Conservation (phyloP, 148 eudicot genomes). For the Arbutus unedo region DNA sequence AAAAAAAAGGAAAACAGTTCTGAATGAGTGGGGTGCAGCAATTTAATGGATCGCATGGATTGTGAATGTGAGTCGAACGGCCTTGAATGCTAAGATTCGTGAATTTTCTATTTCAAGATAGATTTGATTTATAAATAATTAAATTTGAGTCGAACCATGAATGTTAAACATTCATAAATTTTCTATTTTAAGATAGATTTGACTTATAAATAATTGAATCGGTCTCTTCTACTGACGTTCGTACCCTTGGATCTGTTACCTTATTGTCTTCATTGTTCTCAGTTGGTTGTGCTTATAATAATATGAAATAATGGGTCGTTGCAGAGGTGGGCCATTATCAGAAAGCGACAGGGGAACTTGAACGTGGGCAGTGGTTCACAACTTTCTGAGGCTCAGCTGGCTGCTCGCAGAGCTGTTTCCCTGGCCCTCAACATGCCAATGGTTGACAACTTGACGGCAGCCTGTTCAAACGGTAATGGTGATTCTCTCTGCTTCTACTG, state of each 20-base stretch:
- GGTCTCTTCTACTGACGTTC: conserved; percentile 2
- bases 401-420: conserved; percentile 57
- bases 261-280: not conserved
- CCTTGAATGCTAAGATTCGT: not conserved
- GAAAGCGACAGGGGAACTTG: conserved; percentile 42
- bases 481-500: conserved; percentile 7
- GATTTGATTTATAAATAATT: not conserved
- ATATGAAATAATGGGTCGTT: conserved; percentile 15
- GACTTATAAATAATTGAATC: not conserved
- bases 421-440: conserved; percentile 53
- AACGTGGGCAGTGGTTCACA: conserved; percentile 36
- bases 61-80: not conserved
- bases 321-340: conserved; percentile 80
- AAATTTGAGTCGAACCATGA: not conserved
- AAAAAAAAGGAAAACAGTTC: not conserved
- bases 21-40: not conserved
- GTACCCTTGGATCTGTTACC: not conserved
- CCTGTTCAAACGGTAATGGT: conserved; percentile 26
- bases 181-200: not conserved
- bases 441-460: conserved; percentile 29
- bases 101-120: not conserved
- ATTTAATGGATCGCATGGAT: not conserved
- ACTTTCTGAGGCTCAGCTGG: conserved; percentile 53
- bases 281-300: not conserved
- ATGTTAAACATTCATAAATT: not conserved